Evolutionary conservation across 2,329 filamentous ascomycete genomes (phyloP), one percentile per base, ranked within the genome.

Genomic region (Didymella sp.): DNA sequence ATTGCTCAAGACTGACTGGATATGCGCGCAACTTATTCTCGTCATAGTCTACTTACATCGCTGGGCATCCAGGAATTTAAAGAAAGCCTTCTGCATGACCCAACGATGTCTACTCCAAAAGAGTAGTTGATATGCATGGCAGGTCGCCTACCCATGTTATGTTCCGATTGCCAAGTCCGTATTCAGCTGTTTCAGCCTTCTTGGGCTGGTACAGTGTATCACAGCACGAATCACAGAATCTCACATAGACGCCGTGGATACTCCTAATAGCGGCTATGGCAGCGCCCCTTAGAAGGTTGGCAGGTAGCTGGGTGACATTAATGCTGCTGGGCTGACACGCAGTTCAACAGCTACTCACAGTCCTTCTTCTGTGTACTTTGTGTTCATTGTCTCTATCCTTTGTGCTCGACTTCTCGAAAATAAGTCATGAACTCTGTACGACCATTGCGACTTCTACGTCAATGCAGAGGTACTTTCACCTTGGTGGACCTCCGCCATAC

Each of bases 51-150:
- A n/a, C n/a, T n/a, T n/a, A n/a, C n/a, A n/a, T n/a, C n/a, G n/a
- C n/a, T n/a, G n/a, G n/a, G n/a, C n/a, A n/a, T n/a, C n/a, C n/a
- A n/a, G n/a, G n/a, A n/a, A n/a, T n/a, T n/a, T 2, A 8, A 22
- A 25, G 41, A 27, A 30, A 30, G n/a, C n/a, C 24, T 28, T 8
- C 1, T 43, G 38, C 41, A 43, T 43, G n/a, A 30, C 15, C 15
- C 25, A 17, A n/a, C 42, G 42, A 45, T 33, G 42, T 22, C 6
- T 6, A 33, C 25, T 22, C 11, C 13, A 33, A 6, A 11, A 84
- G n/a, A n/a, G n/a, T n/a, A n/a, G n/a, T n/a, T n/a, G n/a, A n/a
- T n/a, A n/a, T n/a, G n/a, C n/a, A n/a, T 46, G n/a, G 19, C 30
- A 22, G 28, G 30, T 46, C 43, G 43, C 43, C 30, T 35, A 46